phyloP scores from a whole-genome alignment of 2,329 filamentous ascomycete species.

The Hysterium pulicare region DNA sequence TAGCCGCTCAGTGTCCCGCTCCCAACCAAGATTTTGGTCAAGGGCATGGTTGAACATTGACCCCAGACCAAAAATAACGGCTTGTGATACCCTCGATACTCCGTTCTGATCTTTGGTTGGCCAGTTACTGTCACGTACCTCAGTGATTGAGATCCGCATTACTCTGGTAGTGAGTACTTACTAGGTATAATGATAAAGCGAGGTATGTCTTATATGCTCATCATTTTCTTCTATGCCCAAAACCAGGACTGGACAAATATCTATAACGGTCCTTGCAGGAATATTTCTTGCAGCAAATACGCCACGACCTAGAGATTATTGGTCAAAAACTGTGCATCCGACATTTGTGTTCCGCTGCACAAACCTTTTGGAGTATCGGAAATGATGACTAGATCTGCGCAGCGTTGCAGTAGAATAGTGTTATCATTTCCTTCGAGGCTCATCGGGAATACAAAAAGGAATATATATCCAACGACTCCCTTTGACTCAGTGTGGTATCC shows the following conservation, averaged over 20 bases:
- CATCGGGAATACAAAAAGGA: no score
- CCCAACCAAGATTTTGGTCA: slow-evolving; percentile 56
- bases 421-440: slow-evolving; percentile 2
- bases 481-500: no score
- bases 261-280: slow-evolving; percentile 47
- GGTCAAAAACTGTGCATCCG: no score
- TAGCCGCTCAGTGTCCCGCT: slow-evolving; percentile 44
- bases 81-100: slow-evolving; percentile 44
- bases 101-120: slow-evolving; percentile 23
- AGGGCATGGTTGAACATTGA: slow-evolving; percentile 56
- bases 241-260: slow-evolving; percentile 52
- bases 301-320: slow-evolving; percentile 52
- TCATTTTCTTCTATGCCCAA: slow-evolving; percentile 48
- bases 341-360: no score
- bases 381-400: slow-evolving; percentile 42
- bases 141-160: background rate
- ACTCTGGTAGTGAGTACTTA: slow-evolving; percentile 23
- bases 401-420: slow-evolving; percentile 38
- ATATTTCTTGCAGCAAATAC: slow-evolving; percentile 50
- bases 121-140: slow-evolving; percentile 41
- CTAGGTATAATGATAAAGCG: slow-evolving; percentile 57
- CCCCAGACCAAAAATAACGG: slow-evolving; percentile 54
- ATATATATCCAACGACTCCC: no score
- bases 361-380: slow-evolving; percentile 52
- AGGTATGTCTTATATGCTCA: slow-evolving; percentile 49